These are phyloP conservation scores for Neurospora hispaniola DNA, from an alignment of 495 filamentous ascomycete species.

Conservation along the genomic window DNA sequence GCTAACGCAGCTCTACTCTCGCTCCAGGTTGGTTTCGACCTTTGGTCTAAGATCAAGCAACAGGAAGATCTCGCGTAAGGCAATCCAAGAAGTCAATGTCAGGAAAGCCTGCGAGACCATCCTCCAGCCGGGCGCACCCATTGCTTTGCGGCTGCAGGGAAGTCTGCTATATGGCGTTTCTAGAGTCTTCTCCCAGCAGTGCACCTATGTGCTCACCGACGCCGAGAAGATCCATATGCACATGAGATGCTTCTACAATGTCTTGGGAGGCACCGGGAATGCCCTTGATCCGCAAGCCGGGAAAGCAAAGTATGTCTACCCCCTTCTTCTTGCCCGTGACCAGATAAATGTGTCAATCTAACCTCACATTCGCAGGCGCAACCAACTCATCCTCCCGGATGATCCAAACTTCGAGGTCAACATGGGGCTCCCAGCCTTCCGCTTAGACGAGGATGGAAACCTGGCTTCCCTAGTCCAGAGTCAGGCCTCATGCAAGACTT, in stretches of 20 bases:
- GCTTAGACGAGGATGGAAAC: conserved; percentile 47
- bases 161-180: conserved; percentile 81
- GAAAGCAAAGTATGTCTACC: conserved; percentile 51
- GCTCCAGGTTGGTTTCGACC: conserved; percentile 77
- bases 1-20: not conserved
- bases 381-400: conserved; percentile 68
- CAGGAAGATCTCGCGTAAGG: conserved; percentile 70
- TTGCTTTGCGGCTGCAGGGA: conserved; percentile 86
- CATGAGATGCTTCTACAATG: conserved; percentile 54
- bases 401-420: conserved; percentile 68
- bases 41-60: conserved; percentile 57
- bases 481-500: conserved; percentile 35
- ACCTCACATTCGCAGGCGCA: conserved; percentile 44
- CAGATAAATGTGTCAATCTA: not conserved
- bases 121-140: conserved; percentile 69
- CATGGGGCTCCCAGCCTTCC: conserved; percentile 17
- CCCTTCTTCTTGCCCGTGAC: not conserved
- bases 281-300: conserved; percentile 62
- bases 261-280: conserved; percentile 20
- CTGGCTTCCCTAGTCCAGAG: conserved; percentile 17
- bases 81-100: conserved; percentile 80
- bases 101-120: conserved; percentile 80
- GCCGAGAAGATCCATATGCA: conserved; percentile 63
- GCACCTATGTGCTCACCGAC: conserved; percentile 71
- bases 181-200: conserved; percentile 78